Base-by-base conservation (phyloP, 176 grass and related monocot genomes). In the Panicum miliaceum region DNA sequence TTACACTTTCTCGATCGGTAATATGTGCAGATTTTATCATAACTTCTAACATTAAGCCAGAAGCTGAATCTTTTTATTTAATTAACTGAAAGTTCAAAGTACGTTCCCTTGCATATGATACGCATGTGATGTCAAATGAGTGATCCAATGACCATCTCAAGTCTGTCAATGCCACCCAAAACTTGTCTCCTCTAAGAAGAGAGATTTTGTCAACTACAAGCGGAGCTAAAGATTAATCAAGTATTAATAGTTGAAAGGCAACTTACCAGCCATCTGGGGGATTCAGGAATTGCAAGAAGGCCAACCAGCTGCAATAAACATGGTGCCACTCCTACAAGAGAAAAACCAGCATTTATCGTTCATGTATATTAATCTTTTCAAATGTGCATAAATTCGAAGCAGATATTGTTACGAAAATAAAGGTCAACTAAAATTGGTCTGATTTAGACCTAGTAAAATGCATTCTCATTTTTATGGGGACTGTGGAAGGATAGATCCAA, bases 181-280 rank as follows among this genome's bases (percentile, higher is more conserved):
- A 43, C 4, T 12, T 43, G 22, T 43, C 4, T 14, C 16, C 71
- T 71, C 9, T 71, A 59, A 5, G 15, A 59, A 59, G 6, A 70
- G 4, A 68, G 58, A 37, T 7, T 12, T 64, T 43, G 8, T 48
- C 23, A 79, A 71, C 1, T 8, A 47, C 8, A 46, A 15, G 15
- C 7, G 20, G 6, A 75, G 7, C 3, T 11, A 47, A 67, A 75
- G 5, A 57, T 68, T 38, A 42, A 47, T 38, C 35, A 81, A 62
- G 8, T 68, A 58, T 1, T 14, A 43, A 15, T n/a, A 75, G 12
- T 68, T 37, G 36, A 81, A 87, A 85, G 43, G 34, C 58, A 6
- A 75, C 78, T 85, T 81, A 97, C 94, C 63, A 97, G 78, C 94
- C 94, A 97, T 81, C 94, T 91, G 0, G 94, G 94, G 63, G 94